Evolutionary conservation across 139 green algal genomes (phyloP).

Genomic region (Chlamydomonas schloesseri): DNA sequence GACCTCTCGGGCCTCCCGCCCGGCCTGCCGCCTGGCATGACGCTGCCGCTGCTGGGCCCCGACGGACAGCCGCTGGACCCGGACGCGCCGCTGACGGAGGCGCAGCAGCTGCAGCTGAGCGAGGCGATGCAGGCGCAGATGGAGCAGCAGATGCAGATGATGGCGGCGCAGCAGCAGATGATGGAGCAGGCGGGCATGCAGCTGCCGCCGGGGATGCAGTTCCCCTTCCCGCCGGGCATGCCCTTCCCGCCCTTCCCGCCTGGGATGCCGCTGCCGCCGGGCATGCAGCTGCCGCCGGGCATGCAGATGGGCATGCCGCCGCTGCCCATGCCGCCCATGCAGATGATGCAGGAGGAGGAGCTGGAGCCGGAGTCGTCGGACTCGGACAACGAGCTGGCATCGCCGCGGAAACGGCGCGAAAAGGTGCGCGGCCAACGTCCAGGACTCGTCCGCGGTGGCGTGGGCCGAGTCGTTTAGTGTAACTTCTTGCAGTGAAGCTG

Average conservation of each 20-base stretch:
- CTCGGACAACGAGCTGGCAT: constrained; percentile 12
- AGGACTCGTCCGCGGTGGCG: too few relatives aligned
- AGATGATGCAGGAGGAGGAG: constrained; percentile 13
- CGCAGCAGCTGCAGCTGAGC: background rate
- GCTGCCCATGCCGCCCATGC: background rate
- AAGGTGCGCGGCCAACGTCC: background rate
- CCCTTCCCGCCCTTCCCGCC: background rate
- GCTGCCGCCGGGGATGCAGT: background rate
- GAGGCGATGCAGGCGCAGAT: background rate
- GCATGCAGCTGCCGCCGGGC: background rate
- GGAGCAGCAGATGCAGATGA: constrained; percentile 19
- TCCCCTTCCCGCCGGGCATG: background rate
- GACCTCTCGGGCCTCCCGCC: background rate
- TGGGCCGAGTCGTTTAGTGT: too few relatives aligned
- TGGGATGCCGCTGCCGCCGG: background rate
- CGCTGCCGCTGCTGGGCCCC: background rate
- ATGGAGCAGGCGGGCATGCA: background rate
- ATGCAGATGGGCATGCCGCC: background rate
- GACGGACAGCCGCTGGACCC: background rate
- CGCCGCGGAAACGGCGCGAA: constrained; percentile 27
- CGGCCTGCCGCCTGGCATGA: background rate
- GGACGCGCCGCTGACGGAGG: background rate
- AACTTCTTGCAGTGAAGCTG: too few relatives aligned
- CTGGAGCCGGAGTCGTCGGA: constrained; percentile 27
- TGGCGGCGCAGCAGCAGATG: constrained; percentile 1